Percentiles rank a stretch among this genome's conserved stretches.
Conservation (phyloP, 1,284 basidiomycete species). For the Sanguinoderma infundibulare region DNA sequence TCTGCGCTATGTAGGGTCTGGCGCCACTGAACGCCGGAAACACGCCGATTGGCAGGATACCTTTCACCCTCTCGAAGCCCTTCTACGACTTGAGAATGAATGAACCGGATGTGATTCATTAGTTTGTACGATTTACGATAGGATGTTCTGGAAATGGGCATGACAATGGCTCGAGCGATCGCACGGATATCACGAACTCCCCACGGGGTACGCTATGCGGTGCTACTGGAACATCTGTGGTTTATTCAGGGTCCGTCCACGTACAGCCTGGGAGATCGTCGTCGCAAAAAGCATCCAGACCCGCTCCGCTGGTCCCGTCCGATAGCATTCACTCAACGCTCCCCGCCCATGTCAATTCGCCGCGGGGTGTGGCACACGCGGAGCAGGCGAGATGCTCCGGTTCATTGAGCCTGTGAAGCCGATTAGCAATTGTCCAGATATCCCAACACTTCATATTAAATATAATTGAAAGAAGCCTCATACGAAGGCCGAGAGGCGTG, state of each 20-base stretch:
- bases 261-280: not conserved
- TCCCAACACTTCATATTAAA: not conserved
- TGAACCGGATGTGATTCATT: not conserved
- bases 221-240: not conserved
- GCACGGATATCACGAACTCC: not conserved
- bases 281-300: not conserved
- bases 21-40: slow-evolving; percentile 20
- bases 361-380: slow-evolving; percentile 48
- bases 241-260: not conserved
- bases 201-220: not conserved
- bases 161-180: not conserved
- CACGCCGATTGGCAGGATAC: not conserved
- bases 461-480: not conserved
- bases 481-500: not conserved
- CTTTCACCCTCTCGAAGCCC: not conserved
- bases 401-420: slow-evolving; percentile 48
- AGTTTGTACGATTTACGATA: not conserved
- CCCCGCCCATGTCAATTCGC: slow-evolving; percentile 29
- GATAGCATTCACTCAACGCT: slow-evolving; percentile 1
- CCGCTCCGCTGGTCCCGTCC: not conserved
- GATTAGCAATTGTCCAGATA: not conserved
- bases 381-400: slow-evolving; percentile 53
- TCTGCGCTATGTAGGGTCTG: slow-evolving; percentile 37
- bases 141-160: not conserved
- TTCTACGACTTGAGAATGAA: not conserved